These are phyloP conservation scores for Gloeostereum incarnatum DNA, from an alignment of 768 basidiomycete species.

Conservation along the genomic window DNA sequence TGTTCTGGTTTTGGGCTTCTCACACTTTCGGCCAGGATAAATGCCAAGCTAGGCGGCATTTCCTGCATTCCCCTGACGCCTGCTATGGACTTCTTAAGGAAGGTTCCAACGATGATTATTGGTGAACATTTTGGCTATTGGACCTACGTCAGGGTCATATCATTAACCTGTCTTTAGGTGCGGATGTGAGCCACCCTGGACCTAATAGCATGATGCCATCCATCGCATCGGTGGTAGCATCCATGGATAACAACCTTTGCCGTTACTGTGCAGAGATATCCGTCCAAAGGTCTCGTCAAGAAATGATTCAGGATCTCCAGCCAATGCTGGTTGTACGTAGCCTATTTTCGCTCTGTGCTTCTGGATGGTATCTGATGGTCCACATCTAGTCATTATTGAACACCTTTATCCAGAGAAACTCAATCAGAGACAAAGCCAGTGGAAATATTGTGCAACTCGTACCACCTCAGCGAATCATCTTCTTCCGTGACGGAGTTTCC, in stretches of 20 bases:
- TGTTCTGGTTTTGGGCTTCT: not conserved
- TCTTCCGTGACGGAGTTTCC: conserved; percentile 23
- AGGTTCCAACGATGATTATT: conserved; percentile 49
- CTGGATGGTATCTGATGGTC: not conserved
- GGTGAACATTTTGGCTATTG: conserved; percentile 17
- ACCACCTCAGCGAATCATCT: conserved; percentile 12
- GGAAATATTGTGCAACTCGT: not conserved
- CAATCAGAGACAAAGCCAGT: not conserved
- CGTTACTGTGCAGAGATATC: conserved; percentile 47
- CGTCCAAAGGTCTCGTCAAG: conserved; percentile 39
- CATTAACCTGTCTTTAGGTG: conserved; percentile 10
- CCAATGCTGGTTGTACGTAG: conserved; percentile 37
- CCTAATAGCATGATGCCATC: conserved; percentile 17
- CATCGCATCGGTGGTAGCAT: conserved; percentile 35
- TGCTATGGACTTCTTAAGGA: conserved; percentile 24
- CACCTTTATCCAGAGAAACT: not conserved
- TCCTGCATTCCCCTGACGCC: conserved; percentile 39
- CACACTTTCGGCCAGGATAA: conserved; percentile 33
- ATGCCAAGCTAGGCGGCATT: conserved; percentile 58
- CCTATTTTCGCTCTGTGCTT: too few species aligned
- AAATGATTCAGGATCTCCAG: conserved; percentile 50
- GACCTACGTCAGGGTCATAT: not conserved
- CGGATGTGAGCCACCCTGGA: conserved; percentile 19
- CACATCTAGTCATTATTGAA: not conserved
- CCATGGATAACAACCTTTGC: conserved; percentile 38